Evolutionary conservation across 1,284 basidiomycete species (phyloP), one percentile per base, ranked within the genome.

Genomic region (Xerocomus nothofagi): DNA sequence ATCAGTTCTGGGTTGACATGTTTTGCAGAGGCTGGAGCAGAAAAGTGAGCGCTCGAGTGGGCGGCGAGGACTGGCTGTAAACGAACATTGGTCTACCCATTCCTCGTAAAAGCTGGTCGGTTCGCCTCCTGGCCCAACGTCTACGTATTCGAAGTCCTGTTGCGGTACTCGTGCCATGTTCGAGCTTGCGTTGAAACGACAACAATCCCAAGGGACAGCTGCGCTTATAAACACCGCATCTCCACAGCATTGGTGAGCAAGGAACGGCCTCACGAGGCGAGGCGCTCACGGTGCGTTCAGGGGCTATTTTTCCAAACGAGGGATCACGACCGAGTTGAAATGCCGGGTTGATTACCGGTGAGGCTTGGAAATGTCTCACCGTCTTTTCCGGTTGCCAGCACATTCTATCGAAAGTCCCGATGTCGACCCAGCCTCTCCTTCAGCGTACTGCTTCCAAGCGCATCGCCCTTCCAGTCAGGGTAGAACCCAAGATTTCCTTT

Each of bases 361-460:
- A 23, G 21, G 6, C 14, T 17, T 26, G 31, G 20, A 38, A n/a
- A n/a, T n/a, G n/a, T 44, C 40, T 54, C 30, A 39, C n/a, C n/a
- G 33, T n/a, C 15, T 32, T 24, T 24, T 24, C 24, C 6, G 9
- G 24, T 9, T 24, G 9, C 24, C 24, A 24, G 24, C n/a, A n/a
- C n/a, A n/a, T n/a, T n/a, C n/a, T n/a, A n/a, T n/a, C n/a, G n/a
- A n/a, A n/a, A n/a, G n/a, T n/a, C n/a, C n/a, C n/a, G 50, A 63
- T 98, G 97, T 99, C 96, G 17, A 97, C 94, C 48, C 97, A 98
- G 71, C 97, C 97, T 18, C 83, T 99, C 40, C 88, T 99, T 40
- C 96, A 99, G 72, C 87, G 97, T 53, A 97, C 95, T 15, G 91
- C 93, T 3, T 84, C 88, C 44, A 97, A 97, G 75, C 89, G 94